Conservation (phyloP, 2,329 filamentous ascomycete genomes). For the Cercospora zeina region DNA sequence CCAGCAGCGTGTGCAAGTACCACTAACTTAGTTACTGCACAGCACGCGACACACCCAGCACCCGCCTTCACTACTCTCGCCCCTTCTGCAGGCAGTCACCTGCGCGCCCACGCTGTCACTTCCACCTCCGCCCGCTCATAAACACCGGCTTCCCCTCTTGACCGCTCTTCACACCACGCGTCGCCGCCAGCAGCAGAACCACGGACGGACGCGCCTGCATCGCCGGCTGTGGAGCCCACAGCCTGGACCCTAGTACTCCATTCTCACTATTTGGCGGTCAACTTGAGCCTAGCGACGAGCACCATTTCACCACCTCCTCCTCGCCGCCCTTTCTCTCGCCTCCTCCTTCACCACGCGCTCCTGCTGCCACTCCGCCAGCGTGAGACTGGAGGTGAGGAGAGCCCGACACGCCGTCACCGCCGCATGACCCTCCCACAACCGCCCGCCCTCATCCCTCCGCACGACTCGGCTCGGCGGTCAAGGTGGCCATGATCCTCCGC, state of each 20-base stretch:
- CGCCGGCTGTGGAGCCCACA: not conserved
- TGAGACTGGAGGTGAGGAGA: constrained; percentile 9
- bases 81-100: not conserved
- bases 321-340: not conserved
- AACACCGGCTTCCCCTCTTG: not conserved
- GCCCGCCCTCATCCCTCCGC: constrained; percentile 10
- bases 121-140: not conserved
- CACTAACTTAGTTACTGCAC: not conserved
- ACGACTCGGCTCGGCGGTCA: constrained; percentile 19
- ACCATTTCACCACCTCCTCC: constrained; percentile 1
- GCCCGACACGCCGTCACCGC: not conserved
- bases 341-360: constrained; percentile 9
- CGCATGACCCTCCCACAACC: constrained; percentile 26
- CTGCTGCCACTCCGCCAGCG: not conserved
- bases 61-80: not conserved
- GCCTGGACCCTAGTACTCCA: not conserved
- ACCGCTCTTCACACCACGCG: not conserved
- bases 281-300: constrained; percentile 9
- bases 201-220: constrained; percentile 3
- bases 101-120: not conserved
- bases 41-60: constrained; percentile 7
- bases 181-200: not conserved
- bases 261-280: constrained; percentile 7
- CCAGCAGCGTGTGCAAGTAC: not conserved
- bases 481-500: constrained; percentile 46